Conservation (phyloP, 2,329 filamentous ascomycete genomes). For the Aspergillus neotritici region DNA sequence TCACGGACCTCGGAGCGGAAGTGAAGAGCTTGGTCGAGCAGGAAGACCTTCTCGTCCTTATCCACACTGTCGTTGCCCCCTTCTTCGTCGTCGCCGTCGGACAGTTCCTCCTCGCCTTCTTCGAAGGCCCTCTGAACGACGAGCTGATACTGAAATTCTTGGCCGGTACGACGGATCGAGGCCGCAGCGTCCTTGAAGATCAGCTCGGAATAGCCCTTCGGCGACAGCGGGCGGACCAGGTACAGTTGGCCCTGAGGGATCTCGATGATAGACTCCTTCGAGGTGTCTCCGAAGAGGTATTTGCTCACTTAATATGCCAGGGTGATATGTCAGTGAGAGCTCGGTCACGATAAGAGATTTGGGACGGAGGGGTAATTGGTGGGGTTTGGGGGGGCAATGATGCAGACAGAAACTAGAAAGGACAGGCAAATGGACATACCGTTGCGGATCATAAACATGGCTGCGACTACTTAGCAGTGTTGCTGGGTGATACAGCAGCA, state of each 20-base stretch:
- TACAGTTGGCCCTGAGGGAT: constrained; percentile 95
- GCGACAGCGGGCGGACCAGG: constrained; percentile 87
- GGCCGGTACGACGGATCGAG: constrained; percentile 83
- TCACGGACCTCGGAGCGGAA: constrained; percentile 79
- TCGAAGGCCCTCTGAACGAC: constrained; percentile 95
- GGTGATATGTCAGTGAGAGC: constrained; percentile 3
- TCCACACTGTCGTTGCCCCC: constrained; percentile 72
- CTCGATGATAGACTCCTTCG: constrained; percentile 89
- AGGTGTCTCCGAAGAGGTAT: constrained; percentile 81
- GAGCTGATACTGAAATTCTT: constrained; percentile 95
- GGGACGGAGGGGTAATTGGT: constrained; percentile 16
- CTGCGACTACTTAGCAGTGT: constrained; percentile 22
- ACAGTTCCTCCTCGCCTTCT: constrained; percentile 91
- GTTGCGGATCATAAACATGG: constrained; percentile 55
- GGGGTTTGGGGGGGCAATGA: constrained; percentile 9
- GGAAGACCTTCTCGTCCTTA: constrained; percentile 93
- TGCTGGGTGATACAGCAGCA: constrained; percentile 16
- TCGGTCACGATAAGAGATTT: neutral
- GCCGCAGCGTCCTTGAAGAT: constrained; percentile 97
- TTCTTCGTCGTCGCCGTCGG: constrained; percentile 83
- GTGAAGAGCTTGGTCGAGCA: constrained; percentile 86
- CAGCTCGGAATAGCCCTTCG: constrained; percentile 96
- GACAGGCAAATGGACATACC: constrained; percentile 37
- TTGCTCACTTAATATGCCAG: constrained; percentile 63
- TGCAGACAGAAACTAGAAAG: constrained; percentile 10